These are phyloP conservation scores for Fusarium marasasianum DNA, from an alignment of 2,329 filamentous ascomycete species.

Conservation along the genomic window DNA sequence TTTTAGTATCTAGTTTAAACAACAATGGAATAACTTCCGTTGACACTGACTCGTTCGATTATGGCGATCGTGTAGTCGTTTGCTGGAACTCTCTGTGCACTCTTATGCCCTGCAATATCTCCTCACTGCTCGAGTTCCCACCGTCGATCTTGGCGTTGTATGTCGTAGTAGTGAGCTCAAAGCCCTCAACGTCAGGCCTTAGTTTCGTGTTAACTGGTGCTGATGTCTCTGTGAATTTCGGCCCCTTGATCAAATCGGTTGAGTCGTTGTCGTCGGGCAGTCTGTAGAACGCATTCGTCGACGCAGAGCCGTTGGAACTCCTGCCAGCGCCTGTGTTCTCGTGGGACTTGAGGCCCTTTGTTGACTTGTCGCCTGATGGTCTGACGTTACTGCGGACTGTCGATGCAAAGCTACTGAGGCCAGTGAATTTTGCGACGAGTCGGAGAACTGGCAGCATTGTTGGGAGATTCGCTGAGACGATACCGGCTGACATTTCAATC, in stretches of 20 bases:
- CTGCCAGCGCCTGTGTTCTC: not conserved
- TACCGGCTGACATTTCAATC: conserved; percentile 60
- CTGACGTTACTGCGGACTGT: conserved; percentile 26
- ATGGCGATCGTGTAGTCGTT: conserved; percentile 28
- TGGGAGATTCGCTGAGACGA: conserved; percentile 63
- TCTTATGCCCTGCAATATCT: conserved; percentile 51
- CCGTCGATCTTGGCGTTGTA: conserved; percentile 42
- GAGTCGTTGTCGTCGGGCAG: conserved; percentile 47
- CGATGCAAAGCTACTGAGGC: conserved; percentile 38
- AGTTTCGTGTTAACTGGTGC: conserved; percentile 23
- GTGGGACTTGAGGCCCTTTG: conserved; percentile 26
- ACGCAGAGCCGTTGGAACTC: conserved; percentile 22
- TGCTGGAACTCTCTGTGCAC: conserved; percentile 51
- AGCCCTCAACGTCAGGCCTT: conserved; percentile 47
- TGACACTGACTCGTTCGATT: not conserved
- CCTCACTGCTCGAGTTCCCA: conserved; percentile 47
- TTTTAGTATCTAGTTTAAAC: not conserved
- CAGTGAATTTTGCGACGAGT: conserved; percentile 52
- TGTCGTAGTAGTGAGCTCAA: conserved; percentile 45
- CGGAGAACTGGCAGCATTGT: conserved; percentile 59
- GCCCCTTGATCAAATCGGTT: conserved; percentile 32
- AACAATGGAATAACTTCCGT: not conserved
- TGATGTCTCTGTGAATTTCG: not conserved
- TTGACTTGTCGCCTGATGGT: conserved; percentile 31
- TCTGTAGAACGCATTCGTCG: conserved; percentile 44